Conservation (phyloP, 495 filamentous ascomycete species). For the Aspergillus sclerotioniger region DNA sequence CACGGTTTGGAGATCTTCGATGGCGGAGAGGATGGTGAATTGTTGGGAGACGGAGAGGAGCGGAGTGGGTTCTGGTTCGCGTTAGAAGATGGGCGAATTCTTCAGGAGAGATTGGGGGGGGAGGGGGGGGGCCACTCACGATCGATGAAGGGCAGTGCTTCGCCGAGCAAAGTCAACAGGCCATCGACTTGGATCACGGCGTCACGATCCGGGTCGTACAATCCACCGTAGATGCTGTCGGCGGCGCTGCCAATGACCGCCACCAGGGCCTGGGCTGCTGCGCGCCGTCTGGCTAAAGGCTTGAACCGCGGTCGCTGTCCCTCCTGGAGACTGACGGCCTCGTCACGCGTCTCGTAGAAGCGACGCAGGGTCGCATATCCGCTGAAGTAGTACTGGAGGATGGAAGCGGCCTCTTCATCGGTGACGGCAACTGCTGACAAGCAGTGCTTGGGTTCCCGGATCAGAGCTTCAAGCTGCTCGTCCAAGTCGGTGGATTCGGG, state of each 20-base stretch:
- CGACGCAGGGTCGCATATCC: slow-evolving; percentile 85
- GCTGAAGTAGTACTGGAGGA: slow-evolving; percentile 78
- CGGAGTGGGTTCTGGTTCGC: slow-evolving; percentile 33
- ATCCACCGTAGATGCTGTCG: slow-evolving; percentile 83
- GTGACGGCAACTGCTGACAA: slow-evolving; percentile 61
- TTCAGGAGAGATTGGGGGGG: not conserved
- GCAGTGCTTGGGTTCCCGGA: slow-evolving; percentile 63
- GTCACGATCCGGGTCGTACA: slow-evolving; percentile 75
- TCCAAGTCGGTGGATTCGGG: slow-evolving; percentile 69
- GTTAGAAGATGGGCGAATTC: slow-evolving; percentile 14
- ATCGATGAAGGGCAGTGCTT: slow-evolving; percentile 72
- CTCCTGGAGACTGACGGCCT: slow-evolving; percentile 41
- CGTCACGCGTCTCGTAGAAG: slow-evolving; percentile 84
- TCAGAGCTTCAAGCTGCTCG: slow-evolving; percentile 58
- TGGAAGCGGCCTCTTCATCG: slow-evolving; percentile 73
- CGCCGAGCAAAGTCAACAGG: slow-evolving; percentile 77
- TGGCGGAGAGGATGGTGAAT: slow-evolving; percentile 70
- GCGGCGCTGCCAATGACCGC: slow-evolving; percentile 78
- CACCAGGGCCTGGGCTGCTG: slow-evolving; percentile 68
- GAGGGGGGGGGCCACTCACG: slow-evolving; percentile 40
- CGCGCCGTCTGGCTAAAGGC: slow-evolving; percentile 55
- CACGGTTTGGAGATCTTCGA: slow-evolving; percentile 80
- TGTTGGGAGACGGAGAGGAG: slow-evolving; percentile 58
- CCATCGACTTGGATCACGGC: slow-evolving; percentile 83
- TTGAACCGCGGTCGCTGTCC: slow-evolving; percentile 44